phyloP scores from a whole-genome alignment of 2,329 filamentous ascomycete species.

The Alternaria sp. region DNA sequence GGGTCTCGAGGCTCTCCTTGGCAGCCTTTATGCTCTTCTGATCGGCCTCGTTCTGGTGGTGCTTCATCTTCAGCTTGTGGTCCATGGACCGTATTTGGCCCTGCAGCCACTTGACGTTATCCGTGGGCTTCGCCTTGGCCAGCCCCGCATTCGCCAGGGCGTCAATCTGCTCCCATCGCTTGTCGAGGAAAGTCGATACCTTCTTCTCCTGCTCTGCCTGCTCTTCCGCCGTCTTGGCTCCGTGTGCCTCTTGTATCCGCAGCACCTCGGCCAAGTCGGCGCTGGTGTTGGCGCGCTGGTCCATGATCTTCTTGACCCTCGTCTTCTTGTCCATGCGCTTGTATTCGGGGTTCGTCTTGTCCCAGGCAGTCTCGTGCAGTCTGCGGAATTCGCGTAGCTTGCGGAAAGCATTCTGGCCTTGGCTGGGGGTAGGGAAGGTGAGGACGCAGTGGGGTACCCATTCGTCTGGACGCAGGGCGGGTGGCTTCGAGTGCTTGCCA shows the following conservation, averaged over 20 bases:
- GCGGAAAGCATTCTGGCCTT: constrained; percentile 62
- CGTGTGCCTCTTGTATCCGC: constrained; percentile 53
- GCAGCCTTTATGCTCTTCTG: constrained; percentile 32
- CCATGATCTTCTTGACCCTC: constrained; percentile 63
- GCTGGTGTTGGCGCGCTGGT: constrained; percentile 68
- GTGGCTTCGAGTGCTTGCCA: constrained; percentile 68
- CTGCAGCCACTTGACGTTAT: constrained; percentile 34
- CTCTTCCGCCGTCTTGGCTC: constrained; percentile 24
- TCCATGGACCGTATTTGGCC: constrained; percentile 32
- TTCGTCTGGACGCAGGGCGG: constrained; percentile 65
- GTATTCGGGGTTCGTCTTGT: constrained; percentile 49
- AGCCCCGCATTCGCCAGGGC: constrained; percentile 24
- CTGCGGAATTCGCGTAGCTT: constrained; percentile 37
- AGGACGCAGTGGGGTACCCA: constrained; percentile 67
- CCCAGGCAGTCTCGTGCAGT: constrained; percentile 65
- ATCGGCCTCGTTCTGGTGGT: constrained; percentile 33
- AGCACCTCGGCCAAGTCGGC: constrained; percentile 67
- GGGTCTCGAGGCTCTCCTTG: constrained; percentile 29
- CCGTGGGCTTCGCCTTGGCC: constrained; percentile 19
- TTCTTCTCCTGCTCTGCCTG: constrained; percentile 23
- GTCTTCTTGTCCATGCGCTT: constrained; percentile 56
- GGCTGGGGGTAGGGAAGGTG: constrained; percentile 57
- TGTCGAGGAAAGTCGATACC: constrained; percentile 21
- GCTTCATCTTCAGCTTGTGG: constrained; percentile 33
- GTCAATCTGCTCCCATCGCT: constrained; percentile 35